Conservation (phyloP, 176 grass and related monocot genomes). For the Puccinellia tenuiflora region DNA sequence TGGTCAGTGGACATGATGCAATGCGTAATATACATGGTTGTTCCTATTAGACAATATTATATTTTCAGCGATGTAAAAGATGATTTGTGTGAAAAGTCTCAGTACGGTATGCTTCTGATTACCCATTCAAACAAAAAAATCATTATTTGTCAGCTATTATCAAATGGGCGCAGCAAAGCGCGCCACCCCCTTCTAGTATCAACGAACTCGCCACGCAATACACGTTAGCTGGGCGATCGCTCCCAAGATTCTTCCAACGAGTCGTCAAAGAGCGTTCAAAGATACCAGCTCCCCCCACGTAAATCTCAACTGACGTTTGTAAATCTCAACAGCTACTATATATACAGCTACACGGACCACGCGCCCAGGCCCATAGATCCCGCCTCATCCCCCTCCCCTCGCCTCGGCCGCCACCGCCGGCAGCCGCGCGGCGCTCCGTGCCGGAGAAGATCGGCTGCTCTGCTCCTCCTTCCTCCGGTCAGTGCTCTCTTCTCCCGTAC, state of each 20-base stretch:
- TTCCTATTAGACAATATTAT: too few relatives aligned
- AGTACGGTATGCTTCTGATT: too few relatives aligned
- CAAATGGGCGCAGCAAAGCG: too few relatives aligned
- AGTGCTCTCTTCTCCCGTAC: background rate
- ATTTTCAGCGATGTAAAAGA: too few relatives aligned
- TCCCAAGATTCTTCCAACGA: background rate
- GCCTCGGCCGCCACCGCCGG: slow-evolving; percentile 9
- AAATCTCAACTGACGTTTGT: background rate
- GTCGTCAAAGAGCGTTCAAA: background rate
- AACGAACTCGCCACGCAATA: background rate
- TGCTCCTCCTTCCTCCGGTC: background rate
- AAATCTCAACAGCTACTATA: slow-evolving; percentile 4
- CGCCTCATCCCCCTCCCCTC: background rate
- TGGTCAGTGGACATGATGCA: too few relatives aligned
- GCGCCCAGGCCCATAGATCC: slow-evolving; percentile 13
- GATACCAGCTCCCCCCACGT: slow-evolving; percentile 14
- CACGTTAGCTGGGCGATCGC: background rate
- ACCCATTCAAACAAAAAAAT: too few relatives aligned
- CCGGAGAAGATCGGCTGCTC: background rate
- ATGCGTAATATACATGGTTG: too few relatives aligned
- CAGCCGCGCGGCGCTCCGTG: background rate
- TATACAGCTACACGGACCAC: background rate
- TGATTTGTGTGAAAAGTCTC: too few relatives aligned
- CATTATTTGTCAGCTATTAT: too few relatives aligned
- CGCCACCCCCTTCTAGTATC: too few relatives aligned